phyloP scores from a whole-genome alignment of 805 yeast genomes.

The Kluyveromyces dobzhanskii region DNA sequence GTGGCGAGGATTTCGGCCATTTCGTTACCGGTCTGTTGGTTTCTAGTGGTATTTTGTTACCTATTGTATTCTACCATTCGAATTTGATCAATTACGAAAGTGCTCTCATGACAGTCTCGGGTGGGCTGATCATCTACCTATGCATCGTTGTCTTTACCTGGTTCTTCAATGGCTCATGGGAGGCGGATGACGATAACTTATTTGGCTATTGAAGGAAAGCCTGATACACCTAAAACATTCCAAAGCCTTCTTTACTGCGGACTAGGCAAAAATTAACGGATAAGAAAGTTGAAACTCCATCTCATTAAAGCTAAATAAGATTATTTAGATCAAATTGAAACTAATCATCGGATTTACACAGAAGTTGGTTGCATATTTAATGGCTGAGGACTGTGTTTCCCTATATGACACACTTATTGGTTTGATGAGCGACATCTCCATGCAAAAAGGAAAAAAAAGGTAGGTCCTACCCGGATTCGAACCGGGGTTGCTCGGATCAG shows the following conservation, averaged over 20 bases:
- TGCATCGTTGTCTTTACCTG: slow-evolving; percentile 77
- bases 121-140: slow-evolving; percentile 77
- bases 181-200: slow-evolving; percentile 35
- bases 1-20: slow-evolving; percentile 67
- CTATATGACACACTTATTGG: too few species aligned
- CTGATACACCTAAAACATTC: too few species aligned
- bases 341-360: too few species aligned
- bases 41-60: slow-evolving; percentile 66
- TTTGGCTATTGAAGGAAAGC: slow-evolving; percentile 18
- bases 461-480: slow-evolving; percentile 82
- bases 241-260: too few species aligned
- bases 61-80: slow-evolving; percentile 70
- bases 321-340: too few species aligned
- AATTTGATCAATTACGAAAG: slow-evolving; percentile 64
- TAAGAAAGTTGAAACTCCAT: too few species aligned
- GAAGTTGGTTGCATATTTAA: too few species aligned
- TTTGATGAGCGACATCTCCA: too few species aligned
- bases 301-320: too few species aligned
- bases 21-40: slow-evolving; percentile 72
- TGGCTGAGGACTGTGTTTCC: too few species aligned
- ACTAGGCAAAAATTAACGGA: too few species aligned
- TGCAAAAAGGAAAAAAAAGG: too few species aligned
- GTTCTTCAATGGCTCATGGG: slow-evolving; percentile 45
- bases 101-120: slow-evolving; percentile 64
- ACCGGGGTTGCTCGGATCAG: slow-evolving; percentile 69